phyloP scores from a whole-genome alignment of 1,284 basidiomycete genomes.

The Cryptococcus sp. region DNA sequence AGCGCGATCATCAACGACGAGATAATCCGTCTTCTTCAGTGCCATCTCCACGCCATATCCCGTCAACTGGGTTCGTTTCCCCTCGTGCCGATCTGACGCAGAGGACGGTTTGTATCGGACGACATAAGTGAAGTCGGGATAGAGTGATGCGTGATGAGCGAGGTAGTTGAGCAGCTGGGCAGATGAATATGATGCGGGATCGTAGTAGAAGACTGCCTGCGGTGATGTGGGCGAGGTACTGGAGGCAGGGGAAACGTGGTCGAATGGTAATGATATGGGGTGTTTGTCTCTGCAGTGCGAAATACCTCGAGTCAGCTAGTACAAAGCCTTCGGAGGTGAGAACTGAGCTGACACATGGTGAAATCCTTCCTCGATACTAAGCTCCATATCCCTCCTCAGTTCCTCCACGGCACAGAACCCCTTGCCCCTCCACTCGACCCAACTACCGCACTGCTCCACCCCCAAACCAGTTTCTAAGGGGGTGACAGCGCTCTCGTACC shows the following conservation, averaged over 20 bases:
- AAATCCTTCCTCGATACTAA: slow-evolving; percentile 55
- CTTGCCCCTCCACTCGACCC: slow-evolving; percentile 85
- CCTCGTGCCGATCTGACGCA: slow-evolving; percentile 7
- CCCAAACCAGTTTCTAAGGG: slow-evolving; percentile 61
- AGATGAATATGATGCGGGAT: slow-evolving; percentile 61
- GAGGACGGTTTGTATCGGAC: slow-evolving; percentile 66
- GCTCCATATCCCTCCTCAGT: slow-evolving; percentile 62
- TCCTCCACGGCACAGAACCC: slow-evolving; percentile 71
- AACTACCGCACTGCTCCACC: slow-evolving; percentile 65
- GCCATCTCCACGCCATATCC: slow-evolving; percentile 92
- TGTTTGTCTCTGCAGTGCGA: slow-evolving; percentile 1
- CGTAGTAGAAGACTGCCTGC: slow-evolving; percentile 70
- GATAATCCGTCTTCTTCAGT: slow-evolving; percentile 95
- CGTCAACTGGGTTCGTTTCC: slow-evolving; percentile 60
- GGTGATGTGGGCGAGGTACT: slow-evolving; percentile 60
- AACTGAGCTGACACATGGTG: slow-evolving; percentile 28
- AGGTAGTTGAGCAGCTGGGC: slow-evolving; percentile 71
- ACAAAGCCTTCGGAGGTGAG: neutral
- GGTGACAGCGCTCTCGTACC: slow-evolving; percentile 50
- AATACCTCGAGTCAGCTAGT: neutral
- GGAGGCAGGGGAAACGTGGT: slow-evolving; percentile 29
- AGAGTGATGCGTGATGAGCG: slow-evolving; percentile 55
- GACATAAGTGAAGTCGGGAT: slow-evolving; percentile 67
- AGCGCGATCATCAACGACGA: slow-evolving; percentile 82
- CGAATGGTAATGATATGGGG: slow-evolving; percentile 29